Evolutionary conservation across 106 monocot species (phyloP), one percentile per base, ranked within the genome.

Genomic region (Dactylorhiza incarnata): DNA sequence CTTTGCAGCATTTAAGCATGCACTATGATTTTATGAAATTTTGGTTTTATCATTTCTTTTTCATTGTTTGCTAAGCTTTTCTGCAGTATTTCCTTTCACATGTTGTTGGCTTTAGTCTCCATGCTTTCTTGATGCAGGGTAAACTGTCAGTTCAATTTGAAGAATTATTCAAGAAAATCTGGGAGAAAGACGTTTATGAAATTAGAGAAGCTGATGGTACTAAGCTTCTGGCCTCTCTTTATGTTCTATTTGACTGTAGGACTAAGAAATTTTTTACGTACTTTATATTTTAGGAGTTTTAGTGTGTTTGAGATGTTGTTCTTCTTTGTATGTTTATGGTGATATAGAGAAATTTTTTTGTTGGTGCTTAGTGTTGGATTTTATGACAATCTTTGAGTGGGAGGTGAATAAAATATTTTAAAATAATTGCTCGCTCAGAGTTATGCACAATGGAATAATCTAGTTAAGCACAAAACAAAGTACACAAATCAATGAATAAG

Each of bases 81-180:
- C 13, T 19, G 9, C 45, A 1, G 47, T 22, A 16, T 37, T 37
- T 3, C 68, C 37, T 19, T 71, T 71, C 7, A 71, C 71, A 45
- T 71, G 47, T 7, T 46, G 5, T 47, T 71, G 3, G 44, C 47
- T 71, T 48, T 71, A 48, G 17, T 19, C 49, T 44, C 17, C 9
- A 23, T 69, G 5, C 50, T 63, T 22, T 37, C 14, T 54, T 48
- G 44, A 17, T 76, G 61, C 88, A 90, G 90, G 79, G 76, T 73
- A 83, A 55, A 19, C 79, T 87, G 72, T 85, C 87, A 5, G 76
- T 94, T 81, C 81, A 85, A 63, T 91, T 91, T 84, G 91, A 91
- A 74, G 89, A 91, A 79, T 79, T 94, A 56, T 94, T 94, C 73
- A 85, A 76, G 67, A 85, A 84, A 51, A 81, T 78, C 12, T 89